Evolutionary conservation across 306 rosid genomes (phyloP), one percentile per base, ranked within the genome.

Genomic region (Casuarina cunninghamiana): DNA sequence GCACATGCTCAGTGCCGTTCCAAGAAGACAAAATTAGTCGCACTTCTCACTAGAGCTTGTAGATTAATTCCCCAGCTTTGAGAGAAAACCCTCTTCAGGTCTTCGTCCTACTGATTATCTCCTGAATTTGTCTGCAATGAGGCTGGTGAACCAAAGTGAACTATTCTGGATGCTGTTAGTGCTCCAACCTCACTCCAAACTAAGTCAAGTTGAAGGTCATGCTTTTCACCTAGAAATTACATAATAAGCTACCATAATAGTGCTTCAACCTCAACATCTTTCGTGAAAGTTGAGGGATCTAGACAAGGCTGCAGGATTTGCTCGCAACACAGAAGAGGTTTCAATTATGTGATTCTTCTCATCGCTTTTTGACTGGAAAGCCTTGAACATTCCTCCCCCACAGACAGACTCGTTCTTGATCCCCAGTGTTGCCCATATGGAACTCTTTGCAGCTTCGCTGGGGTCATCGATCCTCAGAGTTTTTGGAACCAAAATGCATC

Each of bases 221-320:
- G 19, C 70, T 37, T 58, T 55, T 39, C 41, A 63, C 21, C 44
- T 26, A 50, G 72, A 54, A 11, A 17, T 17, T n/a, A 45, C 48
- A 70, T 73, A 10, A 51, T 19, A 62, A 79, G 3, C 60, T 42
- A 67, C 77, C 26, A 67, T 26, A 26, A 26, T 26, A 26, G 32
- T 26, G 32, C 32, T 26, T 26, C 32, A 26, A 26, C 60, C 74
- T 91, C 80, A 93, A 1, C 91, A 83, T 69, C 65, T 88, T 80
- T 94, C 98, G 39, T 86, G 95, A 61, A 93, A 93, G 53, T 84
- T 86, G 70, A 88, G 82, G 69, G 97, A 91, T 87, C 98, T 91
- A 43, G 96, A 88, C 81, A 94, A 75, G 32, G 98, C 98, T 81
- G 98, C 97, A 61, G 98, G 98, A 86, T 94, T 94, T 41, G 98